Conservation (phyloP, 1,139 yeast genomes). For the Starmera stellimalicola region DNA sequence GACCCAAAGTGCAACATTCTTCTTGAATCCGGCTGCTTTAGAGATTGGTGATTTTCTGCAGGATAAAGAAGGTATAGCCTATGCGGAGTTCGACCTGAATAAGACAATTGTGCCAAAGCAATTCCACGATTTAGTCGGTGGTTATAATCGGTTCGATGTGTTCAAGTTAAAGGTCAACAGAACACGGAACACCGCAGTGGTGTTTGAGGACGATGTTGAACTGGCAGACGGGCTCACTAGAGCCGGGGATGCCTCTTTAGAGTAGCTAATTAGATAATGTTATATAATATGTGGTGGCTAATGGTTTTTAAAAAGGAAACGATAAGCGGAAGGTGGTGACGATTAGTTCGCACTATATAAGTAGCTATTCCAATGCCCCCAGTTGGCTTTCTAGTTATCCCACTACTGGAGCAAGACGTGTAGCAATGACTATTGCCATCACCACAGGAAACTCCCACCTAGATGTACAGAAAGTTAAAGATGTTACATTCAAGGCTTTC, state of each 20-base stretch:
- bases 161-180: constrained; percentile 9
- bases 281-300: too few species aligned
- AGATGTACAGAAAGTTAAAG: background rate
- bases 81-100: constrained; percentile 14
- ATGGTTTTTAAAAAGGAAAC: too few species aligned
- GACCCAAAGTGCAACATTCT: constrained; percentile 13
- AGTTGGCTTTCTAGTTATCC: too few species aligned
- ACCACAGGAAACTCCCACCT: background rate
- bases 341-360: too few species aligned
- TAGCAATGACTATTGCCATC: background rate
- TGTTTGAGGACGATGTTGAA: constrained; percentile 1
- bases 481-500: background rate
- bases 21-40: constrained; percentile 12
- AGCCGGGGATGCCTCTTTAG: background rate
- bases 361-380: too few species aligned
- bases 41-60: constrained; percentile 13
- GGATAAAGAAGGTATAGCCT: constrained; percentile 15
- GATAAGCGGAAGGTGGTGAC: too few species aligned
- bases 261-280: background rate
- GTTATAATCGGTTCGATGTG: constrained; percentile 15
- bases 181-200: constrained; percentile 1
- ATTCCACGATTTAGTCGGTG: constrained; percentile 16
- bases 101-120: constrained; percentile 14
- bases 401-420: background rate
- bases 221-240: background rate